These are phyloP conservation scores for Erigeron philadelphicus DNA, from an alignment of 140 eudicot genomes.

Conservation along the genomic window DNA sequence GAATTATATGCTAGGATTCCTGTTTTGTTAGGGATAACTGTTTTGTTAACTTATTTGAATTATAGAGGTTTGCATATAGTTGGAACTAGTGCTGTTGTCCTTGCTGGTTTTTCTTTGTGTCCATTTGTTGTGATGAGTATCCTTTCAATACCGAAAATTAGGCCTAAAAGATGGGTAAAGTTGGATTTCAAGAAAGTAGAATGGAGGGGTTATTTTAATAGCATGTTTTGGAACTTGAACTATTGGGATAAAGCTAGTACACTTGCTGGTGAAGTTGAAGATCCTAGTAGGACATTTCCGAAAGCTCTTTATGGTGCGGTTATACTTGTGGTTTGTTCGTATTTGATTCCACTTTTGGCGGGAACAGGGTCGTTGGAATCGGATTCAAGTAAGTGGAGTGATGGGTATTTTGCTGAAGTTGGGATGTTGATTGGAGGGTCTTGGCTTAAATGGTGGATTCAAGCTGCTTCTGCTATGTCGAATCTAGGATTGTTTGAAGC, in stretches of 20 bases:
- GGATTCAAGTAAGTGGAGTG: constrained; percentile 64
- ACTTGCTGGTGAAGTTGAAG: constrained; percentile 76
- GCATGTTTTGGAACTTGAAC: constrained; percentile 85
- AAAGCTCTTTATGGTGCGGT: constrained; percentile 79
- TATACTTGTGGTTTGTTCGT: constrained; percentile 59
- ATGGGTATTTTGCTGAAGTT: constrained; percentile 89
- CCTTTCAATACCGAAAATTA: constrained; percentile 61
- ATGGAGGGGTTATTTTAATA: constrained; percentile 85
- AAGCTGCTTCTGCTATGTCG: constrained; percentile 88
- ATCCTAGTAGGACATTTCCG: constrained; percentile 68
- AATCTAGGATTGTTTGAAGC: constrained; percentile 87
- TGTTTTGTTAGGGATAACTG: constrained; percentile 58
- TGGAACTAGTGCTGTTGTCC: constrained; percentile 73
- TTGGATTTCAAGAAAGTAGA: constrained; percentile 55
- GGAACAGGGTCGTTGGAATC: constrained; percentile 72
- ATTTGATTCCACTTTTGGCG: constrained; percentile 78
- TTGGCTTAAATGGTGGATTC: constrained; percentile 97
- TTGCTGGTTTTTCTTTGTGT: constrained; percentile 65
- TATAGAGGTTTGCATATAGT: constrained; percentile 81
- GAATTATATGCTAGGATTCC: constrained; percentile 55
- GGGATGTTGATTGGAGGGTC: constrained; percentile 88
- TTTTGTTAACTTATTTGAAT: constrained; percentile 62
- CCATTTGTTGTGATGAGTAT: constrained; percentile 71
- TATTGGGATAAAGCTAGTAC: constrained; percentile 97
- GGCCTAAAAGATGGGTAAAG: constrained; percentile 52